phyloP scores from a whole-genome alignment of 2,329 filamentous ascomycete genomes.

The Aspergillus nomiae region DNA sequence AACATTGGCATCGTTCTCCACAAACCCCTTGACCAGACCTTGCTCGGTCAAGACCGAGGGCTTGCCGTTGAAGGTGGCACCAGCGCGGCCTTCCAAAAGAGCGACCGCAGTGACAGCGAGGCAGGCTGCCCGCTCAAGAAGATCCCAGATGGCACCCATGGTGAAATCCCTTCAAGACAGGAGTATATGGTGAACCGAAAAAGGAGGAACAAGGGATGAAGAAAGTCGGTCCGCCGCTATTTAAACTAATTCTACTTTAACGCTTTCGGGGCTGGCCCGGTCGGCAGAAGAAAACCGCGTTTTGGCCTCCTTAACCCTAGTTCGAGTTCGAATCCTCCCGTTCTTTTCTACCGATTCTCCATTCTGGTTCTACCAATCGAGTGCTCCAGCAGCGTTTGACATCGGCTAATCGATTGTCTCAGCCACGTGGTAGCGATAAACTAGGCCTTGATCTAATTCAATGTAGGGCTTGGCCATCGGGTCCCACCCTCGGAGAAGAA shows the following conservation, averaged over 20 bases:
- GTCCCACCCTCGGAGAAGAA: not conserved
- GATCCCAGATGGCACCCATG: conserved; percentile 15
- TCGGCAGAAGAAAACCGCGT: not conserved
- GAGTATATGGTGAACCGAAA: not conserved
- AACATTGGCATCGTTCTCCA: conserved; percentile 27
- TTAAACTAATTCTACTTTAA: not conserved
- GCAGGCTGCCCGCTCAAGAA: conserved; percentile 10
- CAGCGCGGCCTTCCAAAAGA: conserved; percentile 5
- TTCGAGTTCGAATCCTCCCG: not conserved
- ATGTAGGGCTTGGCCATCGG: not conserved
- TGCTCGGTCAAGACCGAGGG: conserved; percentile 22
- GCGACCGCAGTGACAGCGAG: conserved; percentile 17
- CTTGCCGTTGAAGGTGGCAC: conserved; percentile 6
- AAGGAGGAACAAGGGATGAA: not conserved
- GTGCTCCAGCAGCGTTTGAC: not conserved
- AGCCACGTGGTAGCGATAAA: not conserved
- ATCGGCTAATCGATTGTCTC: conserved; percentile 1
- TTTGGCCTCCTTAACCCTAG: not conserved
- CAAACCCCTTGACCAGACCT: conserved; percentile 25
- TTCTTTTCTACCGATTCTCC: not conserved
- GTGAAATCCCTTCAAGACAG: not conserved
- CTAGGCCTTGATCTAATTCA: not conserved
- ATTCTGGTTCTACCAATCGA: not conserved
- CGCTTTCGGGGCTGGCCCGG: not conserved
- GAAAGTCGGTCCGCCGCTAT: not conserved